These are phyloP conservation scores for Leptodontidium sp. DNA, from an alignment of 2,329 filamentous ascomycete genomes.

Conservation along the genomic window DNA sequence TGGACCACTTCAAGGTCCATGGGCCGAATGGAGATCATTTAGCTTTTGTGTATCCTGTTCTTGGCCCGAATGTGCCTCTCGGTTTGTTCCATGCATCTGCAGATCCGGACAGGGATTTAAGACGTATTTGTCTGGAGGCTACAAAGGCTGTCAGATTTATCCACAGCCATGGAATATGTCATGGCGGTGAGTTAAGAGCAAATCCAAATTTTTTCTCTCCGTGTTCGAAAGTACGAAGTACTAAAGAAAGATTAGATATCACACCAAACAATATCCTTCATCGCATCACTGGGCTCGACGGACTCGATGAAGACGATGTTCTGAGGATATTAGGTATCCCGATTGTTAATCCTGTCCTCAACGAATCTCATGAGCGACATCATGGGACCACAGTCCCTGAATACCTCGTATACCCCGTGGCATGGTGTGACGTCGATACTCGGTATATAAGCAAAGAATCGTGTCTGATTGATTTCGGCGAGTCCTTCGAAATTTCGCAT, in stretches of 20 bases:
- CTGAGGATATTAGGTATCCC: slow-evolving; percentile 41
- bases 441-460: slow-evolving; percentile 23
- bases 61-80: slow-evolving; percentile 27
- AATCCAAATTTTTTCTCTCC: slow-evolving; percentile 4
- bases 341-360: slow-evolving; percentile 19
- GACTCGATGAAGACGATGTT: slow-evolving; percentile 35
- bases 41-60: slow-evolving; percentile 26
- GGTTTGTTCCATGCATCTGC: background rate
- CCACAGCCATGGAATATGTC: slow-evolving; percentile 41
- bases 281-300: slow-evolving; percentile 36
- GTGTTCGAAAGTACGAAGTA: background rate
- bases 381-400: slow-evolving; percentile 18
- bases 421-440: slow-evolving; percentile 14
- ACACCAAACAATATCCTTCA: slow-evolving; percentile 43
- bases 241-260: slow-evolving; percentile 39
- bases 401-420: slow-evolving; percentile 29
- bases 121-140: slow-evolving; percentile 33
- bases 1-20: slow-evolving; percentile 26
- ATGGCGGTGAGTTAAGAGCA: slow-evolving; percentile 25
- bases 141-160: slow-evolving; percentile 39
- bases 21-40: slow-evolving; percentile 27
- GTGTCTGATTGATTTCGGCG: slow-evolving; percentile 36
- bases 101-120: slow-evolving; percentile 20
- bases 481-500: slow-evolving; percentile 31
- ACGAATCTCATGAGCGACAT: background rate